Conservation (phyloP, 2,329 filamentous ascomycete genomes). For the Colletotrichum simmondsii region DNA sequence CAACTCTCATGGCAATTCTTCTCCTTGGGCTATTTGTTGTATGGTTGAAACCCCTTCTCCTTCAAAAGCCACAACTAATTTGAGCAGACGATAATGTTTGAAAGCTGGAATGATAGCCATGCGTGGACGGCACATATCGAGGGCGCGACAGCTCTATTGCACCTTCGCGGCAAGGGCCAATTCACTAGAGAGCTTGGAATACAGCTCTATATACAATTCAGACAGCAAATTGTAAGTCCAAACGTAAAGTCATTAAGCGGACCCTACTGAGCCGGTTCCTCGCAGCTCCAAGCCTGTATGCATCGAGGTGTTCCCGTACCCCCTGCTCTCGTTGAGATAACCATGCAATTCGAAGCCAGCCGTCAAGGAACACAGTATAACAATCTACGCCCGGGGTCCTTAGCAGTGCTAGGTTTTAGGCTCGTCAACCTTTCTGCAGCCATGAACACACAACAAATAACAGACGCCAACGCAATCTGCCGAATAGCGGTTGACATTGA, state of each 20-base stretch:
- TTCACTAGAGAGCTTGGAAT: conserved; percentile 37
- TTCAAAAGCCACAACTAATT: neutral
- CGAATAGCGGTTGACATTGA: conserved; percentile 3
- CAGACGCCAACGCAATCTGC: conserved; percentile 28
- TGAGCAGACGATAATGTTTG: conserved; percentile 32
- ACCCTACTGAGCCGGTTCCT: neutral
- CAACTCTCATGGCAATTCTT: conserved; percentile 39
- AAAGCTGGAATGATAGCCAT: conserved; percentile 34
- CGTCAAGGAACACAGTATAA: neutral
- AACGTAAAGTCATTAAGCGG: neutral
- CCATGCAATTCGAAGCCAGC: conserved; percentile 10
- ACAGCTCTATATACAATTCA: conserved; percentile 39
- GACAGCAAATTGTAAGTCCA: conserved; percentile 40
- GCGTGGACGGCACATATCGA: conserved; percentile 39
- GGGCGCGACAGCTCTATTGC: conserved; percentile 38
- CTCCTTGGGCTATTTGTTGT: conserved; percentile 41
- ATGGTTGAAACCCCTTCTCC: neutral
- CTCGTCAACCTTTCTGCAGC: conserved; percentile 37
- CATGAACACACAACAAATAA: conserved; percentile 33
- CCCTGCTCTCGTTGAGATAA: conserved; percentile 10
- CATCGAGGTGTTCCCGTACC: conserved; percentile 35
- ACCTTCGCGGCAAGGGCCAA: conserved; percentile 39
- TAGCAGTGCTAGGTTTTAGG: conserved; percentile 33
- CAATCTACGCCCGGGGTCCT: conserved; percentile 4
- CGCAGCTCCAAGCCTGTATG: conserved; percentile 36